Evolutionary conservation across 1,284 basidiomycete species (phyloP), one percentile per base, ranked within the genome.

Genomic region (Vanrija sp.): DNA sequence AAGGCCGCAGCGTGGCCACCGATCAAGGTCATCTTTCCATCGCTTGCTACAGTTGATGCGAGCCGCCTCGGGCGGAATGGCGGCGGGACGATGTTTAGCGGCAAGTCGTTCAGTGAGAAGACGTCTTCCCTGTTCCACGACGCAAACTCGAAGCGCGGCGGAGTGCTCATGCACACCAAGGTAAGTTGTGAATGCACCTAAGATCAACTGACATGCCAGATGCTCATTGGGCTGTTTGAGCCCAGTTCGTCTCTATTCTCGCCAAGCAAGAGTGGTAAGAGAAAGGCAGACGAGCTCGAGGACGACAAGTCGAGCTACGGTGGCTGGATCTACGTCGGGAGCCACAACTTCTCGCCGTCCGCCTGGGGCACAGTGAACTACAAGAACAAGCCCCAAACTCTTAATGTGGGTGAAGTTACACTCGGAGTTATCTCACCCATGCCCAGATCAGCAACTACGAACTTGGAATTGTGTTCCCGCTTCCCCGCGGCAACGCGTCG

Each of bases 101-200:
- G 66, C 15, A 70, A 64, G 15, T 63, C 62, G 8, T 72, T 59
- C 51, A 68, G 61, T 16, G 55, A 58, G 1, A 52, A 61, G 9
- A 71, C 72, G 0, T 61, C 58, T 40, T 19, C 43, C 0, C 56
- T 74, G 8, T 75, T 74, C 57, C 64, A 73, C 52, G 73, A 75
- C 44, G 64, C 72, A 8, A 73, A 73, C 44, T 75, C 74, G 23
- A 77, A 78, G 51, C 61, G 69, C 8, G 74, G 74, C 14, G 72
- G 71, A 3, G 67, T 75, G 3, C 57, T 78, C 46, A 75, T 78
- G 73, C 76, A 78, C 56, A 63, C 73, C 19, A 78, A 78, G 63
- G 74, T 73, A 21, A 46, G 72, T 23, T 23, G 21, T 54, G 5
- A 9, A 3, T 6, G 10, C 19, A 14, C 43, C 38, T 42, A 6